Evolutionary conservation across 768 basidiomycete species (phyloP).

Genomic region (Pulveroboletus sp.): DNA sequence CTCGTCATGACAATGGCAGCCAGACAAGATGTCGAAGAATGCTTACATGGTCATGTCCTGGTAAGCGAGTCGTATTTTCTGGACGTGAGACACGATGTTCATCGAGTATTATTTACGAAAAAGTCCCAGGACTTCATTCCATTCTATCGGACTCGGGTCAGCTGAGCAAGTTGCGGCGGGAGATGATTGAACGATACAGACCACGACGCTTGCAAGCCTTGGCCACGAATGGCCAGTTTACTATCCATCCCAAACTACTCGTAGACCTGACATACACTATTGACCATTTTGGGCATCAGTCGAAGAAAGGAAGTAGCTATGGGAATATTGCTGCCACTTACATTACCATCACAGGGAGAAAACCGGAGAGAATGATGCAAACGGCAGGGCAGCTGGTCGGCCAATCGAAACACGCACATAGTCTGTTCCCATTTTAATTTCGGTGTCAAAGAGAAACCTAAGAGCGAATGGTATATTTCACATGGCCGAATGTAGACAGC

Average conservation of each 20-base stretch:
- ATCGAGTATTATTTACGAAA: no score
- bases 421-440: not conserved
- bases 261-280: not conserved
- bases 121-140: no score
- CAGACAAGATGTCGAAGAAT: no score
- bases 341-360: not conserved
- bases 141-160: not conserved
- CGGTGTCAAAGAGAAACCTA: not conserved
- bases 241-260: not conserved
- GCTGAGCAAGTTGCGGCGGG: not conserved
- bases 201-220: not conserved
- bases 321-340: not conserved
- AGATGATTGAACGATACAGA: not conserved
- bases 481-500: not conserved
- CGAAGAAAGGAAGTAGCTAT: not conserved
- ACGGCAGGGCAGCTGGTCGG: no score
- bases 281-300: not conserved
- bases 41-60: no score
- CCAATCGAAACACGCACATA: no score
- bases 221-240: not conserved
- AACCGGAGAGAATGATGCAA: not conserved
- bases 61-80: no score
- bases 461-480: no score
- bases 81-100: no score
- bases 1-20: no score